Base-by-base conservation (phyloP, 169 alveolate genomes). In the Theileria luwenshuni region DNA sequence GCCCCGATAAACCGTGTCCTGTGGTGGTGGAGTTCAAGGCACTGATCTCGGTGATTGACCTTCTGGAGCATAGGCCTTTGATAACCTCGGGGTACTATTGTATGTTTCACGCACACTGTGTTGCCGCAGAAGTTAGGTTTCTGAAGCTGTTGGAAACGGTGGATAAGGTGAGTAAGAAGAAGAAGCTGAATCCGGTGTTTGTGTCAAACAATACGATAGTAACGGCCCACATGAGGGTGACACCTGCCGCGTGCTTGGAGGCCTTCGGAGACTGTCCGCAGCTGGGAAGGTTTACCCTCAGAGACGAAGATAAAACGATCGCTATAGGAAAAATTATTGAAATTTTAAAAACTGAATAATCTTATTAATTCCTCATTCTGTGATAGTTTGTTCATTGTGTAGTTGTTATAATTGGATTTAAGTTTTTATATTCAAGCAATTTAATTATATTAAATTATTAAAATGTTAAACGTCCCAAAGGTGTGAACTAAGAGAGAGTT, bases 271-370 rank as follows among this genome's bases (percentile, higher is more conserved):
- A 63, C 27, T 72, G 96, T 32, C 93, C 95, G 33, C 97, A 95
- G 71, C 79, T 97, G 38, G 99, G 99, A 10, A 88, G 99, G 69
- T 96, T 97, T 90, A 96, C 99, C 19, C 90, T 97, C 54, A 88
- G 99, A 49, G 99, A 95, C 47, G 98, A 96, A 79, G 99, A 97
- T 63, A 93, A 92, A 77, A 93, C 97, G 8, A 92, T 93, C 61
- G 97, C 95, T 21, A 91, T 93, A 45, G 97, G 97, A n/a, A 92
- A 92, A 54, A 84, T 93, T 30, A 43, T 90, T 30, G 88, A 87
- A 45, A 77, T 91, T 23, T n/a, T 83, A 33, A 86, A 88, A 38
- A 54, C 92, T 21, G 90, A 67, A 13, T 52, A 74, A 70, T 21
- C 8, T 49, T 21, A 49, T 49, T 21, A 21, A 49, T 49, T 49